A percentile compares a stretch with the other conserved stretches of the same genome.
phyloP scores from a whole-genome alignment of 176 grass and related monocot species.

The Ampelocalamus luodianensis region DNA sequence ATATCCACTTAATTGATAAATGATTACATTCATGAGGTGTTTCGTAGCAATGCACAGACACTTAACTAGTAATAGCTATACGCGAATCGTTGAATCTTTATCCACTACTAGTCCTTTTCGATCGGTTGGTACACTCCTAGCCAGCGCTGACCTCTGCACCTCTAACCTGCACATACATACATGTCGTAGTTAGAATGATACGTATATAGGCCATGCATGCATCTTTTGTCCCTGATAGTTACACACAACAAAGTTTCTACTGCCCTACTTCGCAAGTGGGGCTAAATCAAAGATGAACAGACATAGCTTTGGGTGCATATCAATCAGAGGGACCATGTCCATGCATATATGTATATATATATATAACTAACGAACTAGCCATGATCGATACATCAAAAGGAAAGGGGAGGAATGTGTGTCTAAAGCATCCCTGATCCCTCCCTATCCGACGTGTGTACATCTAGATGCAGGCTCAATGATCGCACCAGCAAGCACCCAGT shows the following conservation, averaged over 20 bases:
- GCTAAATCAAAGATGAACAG: background rate
- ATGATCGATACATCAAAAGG: conserved; percentile 21
- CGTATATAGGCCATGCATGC: background rate
- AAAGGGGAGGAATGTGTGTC: conserved; percentile 24
- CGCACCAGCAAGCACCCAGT: conserved; percentile 18
- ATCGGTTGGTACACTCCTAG: background rate
- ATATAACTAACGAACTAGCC: conserved; percentile 35
- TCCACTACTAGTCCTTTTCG: background rate
- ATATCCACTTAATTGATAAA: no score
- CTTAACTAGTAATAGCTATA: no score
- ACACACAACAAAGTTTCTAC: background rate
- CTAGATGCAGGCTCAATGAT: conserved; percentile 5
- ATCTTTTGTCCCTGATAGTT: background rate
- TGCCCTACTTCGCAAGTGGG: background rate
- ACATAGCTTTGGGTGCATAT: background rate
- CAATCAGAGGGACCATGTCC: background rate
- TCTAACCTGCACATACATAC: background rate
- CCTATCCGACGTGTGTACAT: conserved; percentile 14
- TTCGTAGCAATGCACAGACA: no score
- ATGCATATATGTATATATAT: no score
- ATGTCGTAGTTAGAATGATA: background rate
- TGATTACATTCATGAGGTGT: no score
- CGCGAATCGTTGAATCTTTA: background rate
- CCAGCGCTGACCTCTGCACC: background rate
- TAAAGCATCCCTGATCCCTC: conserved; percentile 35